These are phyloP conservation scores for Zygosaccharomyces lentus DNA, from an alignment of 805 yeast genomes.

Conservation along the genomic window DNA sequence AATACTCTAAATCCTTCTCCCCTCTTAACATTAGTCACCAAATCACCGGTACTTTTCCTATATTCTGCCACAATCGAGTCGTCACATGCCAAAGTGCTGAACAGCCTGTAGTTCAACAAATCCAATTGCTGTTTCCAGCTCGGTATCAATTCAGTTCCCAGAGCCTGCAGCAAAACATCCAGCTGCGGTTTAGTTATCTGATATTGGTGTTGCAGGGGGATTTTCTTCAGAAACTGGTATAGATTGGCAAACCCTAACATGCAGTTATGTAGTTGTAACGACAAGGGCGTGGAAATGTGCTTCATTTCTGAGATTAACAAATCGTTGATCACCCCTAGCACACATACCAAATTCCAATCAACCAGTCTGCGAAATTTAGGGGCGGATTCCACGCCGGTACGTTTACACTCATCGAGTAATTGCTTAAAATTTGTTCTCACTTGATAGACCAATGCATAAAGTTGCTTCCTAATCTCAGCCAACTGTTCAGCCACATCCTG, in stretches of 20 bases:
- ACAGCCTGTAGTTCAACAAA: slow-evolving; percentile 20
- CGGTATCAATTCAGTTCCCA: slow-evolving; percentile 22
- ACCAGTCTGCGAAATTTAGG: slow-evolving; percentile 15
- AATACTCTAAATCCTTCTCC: slow-evolving; percentile 18
- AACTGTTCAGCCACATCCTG: slow-evolving; percentile 11
- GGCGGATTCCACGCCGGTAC: slow-evolving; percentile 13
- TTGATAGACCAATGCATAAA: slow-evolving; percentile 13
- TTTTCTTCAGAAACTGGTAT: slow-evolving; percentile 21
- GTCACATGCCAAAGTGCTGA: slow-evolving; percentile 14
- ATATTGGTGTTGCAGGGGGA: slow-evolving; percentile 20
- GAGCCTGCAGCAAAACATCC: slow-evolving; percentile 18
- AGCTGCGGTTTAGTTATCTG: slow-evolving; percentile 19
- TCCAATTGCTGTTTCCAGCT: slow-evolving; percentile 27
- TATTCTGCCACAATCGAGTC: slow-evolving; percentile 12
- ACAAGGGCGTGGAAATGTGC: slow-evolving; percentile 7
- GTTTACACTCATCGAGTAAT: slow-evolving; percentile 13
- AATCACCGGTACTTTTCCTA: slow-evolving; percentile 10
- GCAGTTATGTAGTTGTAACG: slow-evolving; percentile 23
- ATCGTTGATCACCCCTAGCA: slow-evolving; percentile 14
- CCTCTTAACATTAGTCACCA: slow-evolving; percentile 8
- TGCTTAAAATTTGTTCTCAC: slow-evolving; percentile 14
- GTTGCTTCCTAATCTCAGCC: slow-evolving; percentile 13
- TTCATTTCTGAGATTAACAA: slow-evolving; percentile 14
- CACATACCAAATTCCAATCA: slow-evolving; percentile 15
- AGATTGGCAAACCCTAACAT: slow-evolving; percentile 25